Evolutionary conservation across 2,329 filamentous ascomycete species (phyloP).

Genomic region (Blastomyces percursus): DNA sequence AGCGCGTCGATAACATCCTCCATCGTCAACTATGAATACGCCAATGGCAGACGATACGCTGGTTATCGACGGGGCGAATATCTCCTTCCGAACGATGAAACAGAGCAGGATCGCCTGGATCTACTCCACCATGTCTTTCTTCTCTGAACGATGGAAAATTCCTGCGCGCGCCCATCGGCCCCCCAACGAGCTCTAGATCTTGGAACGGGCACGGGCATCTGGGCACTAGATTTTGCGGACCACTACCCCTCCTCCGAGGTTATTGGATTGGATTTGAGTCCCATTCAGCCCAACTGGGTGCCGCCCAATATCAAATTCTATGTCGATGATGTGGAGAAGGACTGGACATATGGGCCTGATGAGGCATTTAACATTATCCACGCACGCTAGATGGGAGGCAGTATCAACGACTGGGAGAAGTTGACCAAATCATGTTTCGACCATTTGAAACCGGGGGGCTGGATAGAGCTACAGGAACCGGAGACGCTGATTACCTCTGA

Average conservation of each 20-base stretch:
- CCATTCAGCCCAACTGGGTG: slow-evolving; percentile 34
- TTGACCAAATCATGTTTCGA: slow-evolving; percentile 18
- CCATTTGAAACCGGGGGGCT: slow-evolving; percentile 17
- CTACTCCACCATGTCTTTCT: slow-evolving; percentile 66
- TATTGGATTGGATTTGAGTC: slow-evolving; percentile 34
- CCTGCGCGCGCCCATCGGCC: slow-evolving; percentile 16
- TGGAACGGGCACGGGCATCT: slow-evolving; percentile 11
- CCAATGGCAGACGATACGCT: slow-evolving; percentile 58
- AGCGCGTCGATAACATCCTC: slow-evolving; percentile 20
- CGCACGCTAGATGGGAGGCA: slow-evolving; percentile 5
- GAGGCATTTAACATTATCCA: slow-evolving; percentile 12
- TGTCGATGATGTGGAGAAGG: slow-evolving; percentile 12
- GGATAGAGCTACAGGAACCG: slow-evolving; percentile 17
- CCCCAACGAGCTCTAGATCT: slow-evolving; percentile 16
- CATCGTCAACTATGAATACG: slow-evolving; percentile 27
- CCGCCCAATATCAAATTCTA: slow-evolving; percentile 14
- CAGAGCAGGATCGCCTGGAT: slow-evolving; percentile 66
- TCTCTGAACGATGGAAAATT: slow-evolving; percentile 19
- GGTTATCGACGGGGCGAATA: slow-evolving; percentile 57
- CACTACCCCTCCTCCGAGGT: slow-evolving; percentile 28
- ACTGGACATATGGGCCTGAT: slow-evolving; percentile 13
- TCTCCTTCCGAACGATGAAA: slow-evolving; percentile 64
- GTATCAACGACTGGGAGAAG: neutral
- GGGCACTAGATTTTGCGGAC: slow-evolving; percentile 15
- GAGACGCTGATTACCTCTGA: slow-evolving; percentile 16